Conservation (phyloP, 2,329 filamentous ascomycete species). For the Bipolaris victoriae region DNA sequence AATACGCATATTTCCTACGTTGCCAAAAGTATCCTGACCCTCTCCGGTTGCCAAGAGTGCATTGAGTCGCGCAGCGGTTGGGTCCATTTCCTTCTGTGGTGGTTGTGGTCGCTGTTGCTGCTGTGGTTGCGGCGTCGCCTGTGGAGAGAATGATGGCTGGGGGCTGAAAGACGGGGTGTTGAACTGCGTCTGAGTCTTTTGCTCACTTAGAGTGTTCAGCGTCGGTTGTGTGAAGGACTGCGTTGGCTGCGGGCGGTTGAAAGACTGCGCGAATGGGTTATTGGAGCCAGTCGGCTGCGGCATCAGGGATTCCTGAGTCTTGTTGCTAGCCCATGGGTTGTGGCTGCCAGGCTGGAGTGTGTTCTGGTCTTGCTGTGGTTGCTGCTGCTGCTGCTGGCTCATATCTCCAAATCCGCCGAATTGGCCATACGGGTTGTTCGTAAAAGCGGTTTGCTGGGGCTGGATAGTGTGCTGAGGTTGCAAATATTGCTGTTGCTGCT, state of each 20-base stretch:
- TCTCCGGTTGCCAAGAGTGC: slow-evolving; percentile 84
- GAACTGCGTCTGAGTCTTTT: slow-evolving; percentile 74
- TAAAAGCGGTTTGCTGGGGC: slow-evolving; percentile 66
- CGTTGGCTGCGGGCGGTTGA: slow-evolving; percentile 65
- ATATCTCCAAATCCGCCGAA: slow-evolving; percentile 43
- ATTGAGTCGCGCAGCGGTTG: slow-evolving; percentile 77
- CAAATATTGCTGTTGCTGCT: slow-evolving; percentile 32
- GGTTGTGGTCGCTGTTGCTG: slow-evolving; percentile 49
- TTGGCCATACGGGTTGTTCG: slow-evolving; percentile 51
- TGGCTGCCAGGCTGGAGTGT: slow-evolving; percentile 80
- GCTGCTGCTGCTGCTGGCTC: slow-evolving; percentile 38
- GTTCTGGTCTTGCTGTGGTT: slow-evolving; percentile 63
- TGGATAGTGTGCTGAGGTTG: slow-evolving; percentile 55
- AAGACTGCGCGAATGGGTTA: slow-evolving; percentile 89
- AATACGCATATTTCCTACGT: slow-evolving; percentile 93
- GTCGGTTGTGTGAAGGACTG: slow-evolving; percentile 67
- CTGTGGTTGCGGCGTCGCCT: slow-evolving; percentile 50
- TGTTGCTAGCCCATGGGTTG: slow-evolving; percentile 81
- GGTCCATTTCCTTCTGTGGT: slow-evolving; percentile 56
- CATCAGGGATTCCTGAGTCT: slow-evolving; percentile 70
- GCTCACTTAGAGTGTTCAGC: slow-evolving; percentile 78
- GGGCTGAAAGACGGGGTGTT: slow-evolving; percentile 59
- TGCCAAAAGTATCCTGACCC: slow-evolving; percentile 96
- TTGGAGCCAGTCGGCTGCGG: slow-evolving; percentile 93
- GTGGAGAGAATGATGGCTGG: slow-evolving; percentile 53